These are phyloP conservation scores for Taphrina pruni DNA, from an alignment of 1,139 yeast genomes.

Conservation along the genomic window DNA sequence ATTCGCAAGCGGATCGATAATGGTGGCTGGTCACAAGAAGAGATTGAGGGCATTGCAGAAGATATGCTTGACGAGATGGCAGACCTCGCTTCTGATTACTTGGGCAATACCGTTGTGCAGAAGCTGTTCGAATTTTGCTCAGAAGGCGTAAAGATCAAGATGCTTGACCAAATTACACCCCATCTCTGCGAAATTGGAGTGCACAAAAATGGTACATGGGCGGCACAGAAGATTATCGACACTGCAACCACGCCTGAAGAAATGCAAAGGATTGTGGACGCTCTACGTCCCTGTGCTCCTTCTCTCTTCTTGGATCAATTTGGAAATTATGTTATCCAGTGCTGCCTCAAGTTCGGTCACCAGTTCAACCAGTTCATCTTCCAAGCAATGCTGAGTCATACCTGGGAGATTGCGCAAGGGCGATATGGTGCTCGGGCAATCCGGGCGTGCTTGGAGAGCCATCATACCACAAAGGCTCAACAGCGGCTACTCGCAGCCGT, in stretches of 20 bases:
- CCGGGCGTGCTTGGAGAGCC: constrained; percentile 87
- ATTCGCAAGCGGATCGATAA: constrained; percentile 60
- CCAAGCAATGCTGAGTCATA: constrained; percentile 79
- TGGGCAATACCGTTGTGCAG: constrained; percentile 95
- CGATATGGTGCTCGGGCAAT: constrained; percentile 96
- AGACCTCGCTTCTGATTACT: constrained; percentile 85
- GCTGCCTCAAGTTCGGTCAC: constrained; percentile 85
- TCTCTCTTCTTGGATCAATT: constrained; percentile 91
- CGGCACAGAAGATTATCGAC: constrained; percentile 92
- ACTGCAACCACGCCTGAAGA: constrained; percentile 74
- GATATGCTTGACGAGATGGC: constrained; percentile 91
- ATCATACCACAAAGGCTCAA: constrained; percentile 68
- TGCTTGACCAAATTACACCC: constrained; percentile 80
- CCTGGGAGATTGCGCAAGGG: constrained; percentile 82
- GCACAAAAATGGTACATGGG: constrained; percentile 99
- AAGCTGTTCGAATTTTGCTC: constrained; percentile 78
- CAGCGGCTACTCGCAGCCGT: constrained; percentile 76
- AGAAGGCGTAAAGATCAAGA: constrained; percentile 73
- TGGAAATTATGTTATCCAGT: constrained; percentile 95
- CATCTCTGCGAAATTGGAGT: constrained; percentile 88
- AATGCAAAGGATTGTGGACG: constrained; percentile 65
- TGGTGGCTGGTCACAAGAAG: constrained; percentile 56
- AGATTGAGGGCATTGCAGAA: constrained; percentile 80
- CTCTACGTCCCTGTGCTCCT: constrained; percentile 80
- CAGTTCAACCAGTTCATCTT: constrained; percentile 90